Percentiles rank a stretch among this genome's conserved stretches.
phyloP scores from a whole-genome alignment of 2,329 filamentous ascomycete genomes.

The Fusarium oligoseptatum region DNA sequence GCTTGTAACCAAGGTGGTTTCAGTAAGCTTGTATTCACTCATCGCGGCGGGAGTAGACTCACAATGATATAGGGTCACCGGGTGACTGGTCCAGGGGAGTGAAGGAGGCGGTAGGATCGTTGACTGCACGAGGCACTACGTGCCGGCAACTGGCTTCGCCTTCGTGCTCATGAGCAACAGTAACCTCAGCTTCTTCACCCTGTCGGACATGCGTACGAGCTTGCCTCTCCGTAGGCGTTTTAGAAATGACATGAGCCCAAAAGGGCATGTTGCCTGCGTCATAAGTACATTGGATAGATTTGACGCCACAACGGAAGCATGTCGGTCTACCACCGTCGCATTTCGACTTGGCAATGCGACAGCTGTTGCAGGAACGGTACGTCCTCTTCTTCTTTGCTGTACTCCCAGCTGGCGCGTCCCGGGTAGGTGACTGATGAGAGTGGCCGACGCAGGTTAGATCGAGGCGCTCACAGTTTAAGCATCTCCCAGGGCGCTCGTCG shows the following conservation, averaged over 20 bases:
- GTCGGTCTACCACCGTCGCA: neutral
- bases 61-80: neutral
- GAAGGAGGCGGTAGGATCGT: neutral
- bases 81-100: neutral
- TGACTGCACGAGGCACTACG: neutral
- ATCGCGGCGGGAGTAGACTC: neutral
- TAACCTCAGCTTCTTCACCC: neutral
- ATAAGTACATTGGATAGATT: neutral
- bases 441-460: neutral
- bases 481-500: neutral
- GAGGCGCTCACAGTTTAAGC: neutral
- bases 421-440: neutral
- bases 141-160: neutral
- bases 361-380: neutral
- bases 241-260: neutral
- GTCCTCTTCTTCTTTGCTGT: neutral
- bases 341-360: neutral
- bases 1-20: neutral
- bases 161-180: neutral
- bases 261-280: neutral
- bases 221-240: neutral
- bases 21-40: neutral
- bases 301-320: neutral
- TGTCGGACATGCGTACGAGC: neutral
- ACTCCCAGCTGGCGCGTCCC: neutral